Base-by-base conservation (phyloP, 2,329 filamentous ascomycete genomes). In the Trichoderma sp. region DNA sequence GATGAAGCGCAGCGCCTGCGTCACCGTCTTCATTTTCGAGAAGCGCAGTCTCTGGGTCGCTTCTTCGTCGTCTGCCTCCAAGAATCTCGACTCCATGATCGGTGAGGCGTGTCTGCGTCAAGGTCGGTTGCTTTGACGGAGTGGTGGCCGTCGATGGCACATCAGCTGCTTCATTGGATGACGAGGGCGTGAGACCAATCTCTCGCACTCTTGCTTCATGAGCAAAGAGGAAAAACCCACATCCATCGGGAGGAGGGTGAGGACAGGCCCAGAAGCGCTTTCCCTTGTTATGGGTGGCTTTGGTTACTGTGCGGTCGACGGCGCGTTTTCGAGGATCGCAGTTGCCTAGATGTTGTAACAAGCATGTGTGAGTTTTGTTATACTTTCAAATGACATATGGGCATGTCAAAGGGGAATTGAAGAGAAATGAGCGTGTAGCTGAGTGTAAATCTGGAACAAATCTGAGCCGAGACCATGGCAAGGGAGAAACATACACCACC, bases 191-290 rank as follows among this genome's bases (percentile, higher is more conserved):
- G 39, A 74, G 68, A 4, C 73, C 74, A 0, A 68, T 74, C 71
- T 81, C 76, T 5, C 77, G 76, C 24, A 70, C 64, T 39, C 73
- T 70, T 11, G 82, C 81, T 1, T 77, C 75, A 8, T 83, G 79
- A n/a, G 78, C 76, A 79, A 80, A 85, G 26, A 84, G 72, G 69
- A 83, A 85, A 72, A 85, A 83, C 7, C 73, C 66, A 74, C 83
- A 85, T 18, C 55, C 46, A 5, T 34, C 16, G 58, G 77, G 75
- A 7, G 76, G 75, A 8, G 74, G 73, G n/a, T 72, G 68, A 7
- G 73, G 72, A 72, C 83, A 85, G 11, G 75, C 78, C 75, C 79
- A 84, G 73, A 83, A 85, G 60, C 75, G 77, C 60, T 76, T 79
- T 28, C 82, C 82, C 55, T 79, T 76, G 73, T 83, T 84, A 28